Evolutionary conservation across 768 basidiomycete genomes (phyloP), one percentile per base, ranked within the genome.

Genomic region (Amanita rubescens): DNA sequence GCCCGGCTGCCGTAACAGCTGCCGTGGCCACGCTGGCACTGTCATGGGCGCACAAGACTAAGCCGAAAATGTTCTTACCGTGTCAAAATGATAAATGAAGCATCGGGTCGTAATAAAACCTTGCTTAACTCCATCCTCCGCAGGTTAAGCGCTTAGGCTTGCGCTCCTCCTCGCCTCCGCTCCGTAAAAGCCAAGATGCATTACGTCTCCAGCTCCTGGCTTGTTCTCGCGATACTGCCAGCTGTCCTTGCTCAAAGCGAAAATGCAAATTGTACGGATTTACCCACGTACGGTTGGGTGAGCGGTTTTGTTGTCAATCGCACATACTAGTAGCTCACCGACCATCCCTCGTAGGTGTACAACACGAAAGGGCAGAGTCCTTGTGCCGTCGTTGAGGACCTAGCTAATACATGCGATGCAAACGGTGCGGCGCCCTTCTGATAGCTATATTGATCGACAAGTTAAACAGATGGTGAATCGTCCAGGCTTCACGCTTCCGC

Each of bases 281-380:
- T 6, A n/a, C 7, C 38, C n/a, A n/a, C n/a, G n/a, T n/a, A 39
- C 14, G 19, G 7, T n/a, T 39, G 38, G 38, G 38, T 39, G 38
- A 39, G 38, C 19, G n/a, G 15, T 17, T 11, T 17, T 14, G 35
- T n/a, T 12, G 35, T 17, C 4, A n/a, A 39, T 39, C 19, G 7
- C 15, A 7, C 38, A n/a, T 7, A 7, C n/a, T 19, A n/a, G n/a
- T n/a, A n/a, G n/a, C n/a, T n/a, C n/a, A n/a, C n/a, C n/a, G n/a
- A 19, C n/a, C 19, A 17, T 3, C n/a, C 38, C 7, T 10, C 11
- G 14, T 14, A 51, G 49, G 39, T 32, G 3, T 51, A 39, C 49
- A 51, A 53, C 45, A 33, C 52, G 30, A 4, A 4, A 17, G 33
- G 33, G 3, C 52, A 53, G 32, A 35, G 43, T 35, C 52, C 52